Conservation (phyloP, 768 basidiomycete genomes). For the Phlebiopsis gigantea region DNA sequence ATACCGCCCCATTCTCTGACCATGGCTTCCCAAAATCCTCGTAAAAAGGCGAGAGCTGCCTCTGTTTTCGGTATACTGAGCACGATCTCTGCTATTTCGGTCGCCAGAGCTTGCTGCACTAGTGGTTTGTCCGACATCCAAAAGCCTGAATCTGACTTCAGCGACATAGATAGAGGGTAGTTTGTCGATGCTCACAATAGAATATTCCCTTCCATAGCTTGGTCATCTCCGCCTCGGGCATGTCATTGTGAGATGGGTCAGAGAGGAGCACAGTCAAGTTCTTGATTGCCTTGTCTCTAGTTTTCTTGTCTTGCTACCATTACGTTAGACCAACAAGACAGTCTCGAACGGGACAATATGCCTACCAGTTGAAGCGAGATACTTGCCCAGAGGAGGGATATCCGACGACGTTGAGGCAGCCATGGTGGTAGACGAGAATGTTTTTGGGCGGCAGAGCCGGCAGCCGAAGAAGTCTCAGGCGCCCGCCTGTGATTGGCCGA, state of each 20-base stretch:
- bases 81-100: slow-evolving; percentile 77
- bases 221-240: slow-evolving; percentile 74
- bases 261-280: slow-evolving; percentile 78
- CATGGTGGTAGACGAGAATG: slow-evolving; percentile 2
- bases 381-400: slow-evolving; percentile 76
- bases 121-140: slow-evolving; percentile 99
- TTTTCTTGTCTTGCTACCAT: slow-evolving; percentile 69
- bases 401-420: slow-evolving; percentile 5
- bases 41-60: slow-evolving; percentile 69
- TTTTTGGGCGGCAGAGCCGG: slow-evolving; percentile 12
- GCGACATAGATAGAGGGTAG: not conserved
- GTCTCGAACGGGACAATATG: not conserved
- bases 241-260: slow-evolving; percentile 45
- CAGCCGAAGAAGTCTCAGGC: not conserved
- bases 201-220: slow-evolving; percentile 98
- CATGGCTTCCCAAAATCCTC: slow-evolving; percentile 87
- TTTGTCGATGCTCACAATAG: slow-evolving; percentile 73
- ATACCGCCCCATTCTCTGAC: slow-evolving; percentile 94
- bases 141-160: slow-evolving; percentile 55
- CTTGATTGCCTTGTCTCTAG: slow-evolving; percentile 86
- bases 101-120: slow-evolving; percentile 88
- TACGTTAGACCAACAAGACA: not conserved
- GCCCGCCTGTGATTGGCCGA: not conserved
- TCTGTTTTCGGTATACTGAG: slow-evolving; percentile 55
- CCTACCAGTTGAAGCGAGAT: slow-evolving; percentile 85